Base-by-base conservation (phyloP, 768 basidiomycete species). In the Trametes elegans region DNA sequence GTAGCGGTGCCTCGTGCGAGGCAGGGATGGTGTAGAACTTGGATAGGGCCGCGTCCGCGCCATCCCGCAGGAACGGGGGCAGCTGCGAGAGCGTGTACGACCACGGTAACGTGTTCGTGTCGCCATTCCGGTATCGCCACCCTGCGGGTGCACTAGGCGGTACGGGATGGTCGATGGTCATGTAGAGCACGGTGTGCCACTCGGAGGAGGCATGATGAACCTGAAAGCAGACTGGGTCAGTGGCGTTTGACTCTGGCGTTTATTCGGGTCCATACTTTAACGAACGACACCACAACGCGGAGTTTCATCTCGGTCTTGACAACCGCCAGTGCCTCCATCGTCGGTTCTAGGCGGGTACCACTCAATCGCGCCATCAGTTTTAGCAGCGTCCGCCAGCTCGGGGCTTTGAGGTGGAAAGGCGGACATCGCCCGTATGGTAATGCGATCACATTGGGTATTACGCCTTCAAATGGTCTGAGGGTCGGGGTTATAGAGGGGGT, bases 171-270 rank as follows among this genome's bases (percentile, higher is more conserved):
- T 93, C 90, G 49, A 89, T 79, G 1, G 87, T 85, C 61, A 93
- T 82, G 78, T 89, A 92, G 14, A 92, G 68, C 19, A 92, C 72
- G 9, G 84, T 84, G 49, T 85, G 79, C 90, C 90, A 93, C 16
- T 84, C 81, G 5, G 71, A 63, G 0, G 84, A 77, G 18, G 75
- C 64, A 34, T 77, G 80, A 62, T 87, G 81, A 8, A 84, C 75
- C 88, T 90, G 51, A 23, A 11, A 18, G 24, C 18, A 40, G 32
- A 14, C 8, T n/a, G n/a, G 23, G 27, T 63, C 35, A 62, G 35
- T 5, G 2, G 14, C 24, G 16, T 7, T 14, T 10, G 41, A 18
- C 10, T 16, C 11, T 26, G 40, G 58, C 40, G 59, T 55, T 28
- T 23, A 23, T 10, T 9, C 26, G 5, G 31, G n/a, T 51, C 8